These are phyloP conservation scores for Colletotrichum paranaense DNA, from an alignment of 2,329 filamentous ascomycete species.

Conservation along the genomic window DNA sequence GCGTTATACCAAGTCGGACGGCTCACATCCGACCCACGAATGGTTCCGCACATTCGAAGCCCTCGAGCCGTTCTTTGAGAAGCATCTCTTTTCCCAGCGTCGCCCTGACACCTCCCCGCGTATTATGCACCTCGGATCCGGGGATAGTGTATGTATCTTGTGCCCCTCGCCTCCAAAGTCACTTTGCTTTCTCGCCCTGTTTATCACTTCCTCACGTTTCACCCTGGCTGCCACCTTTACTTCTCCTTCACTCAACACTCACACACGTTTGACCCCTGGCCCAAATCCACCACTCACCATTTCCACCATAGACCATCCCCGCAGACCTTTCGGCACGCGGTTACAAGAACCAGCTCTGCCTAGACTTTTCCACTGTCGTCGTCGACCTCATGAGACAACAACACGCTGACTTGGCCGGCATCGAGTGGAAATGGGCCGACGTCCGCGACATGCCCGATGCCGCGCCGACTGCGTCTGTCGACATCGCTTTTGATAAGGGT, in stretches of 20 bases:
- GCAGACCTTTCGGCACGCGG: constrained; percentile 57
- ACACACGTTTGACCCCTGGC: not conserved
- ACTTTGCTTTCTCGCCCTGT: not conserved
- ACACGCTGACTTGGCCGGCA: constrained; percentile 50
- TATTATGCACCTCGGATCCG: constrained; percentile 68
- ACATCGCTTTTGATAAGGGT: constrained; percentile 68
- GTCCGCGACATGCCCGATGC: constrained; percentile 58
- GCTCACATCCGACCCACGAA: constrained; percentile 57
- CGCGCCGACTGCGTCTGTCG: constrained; percentile 54
- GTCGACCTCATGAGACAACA: constrained; percentile 62
- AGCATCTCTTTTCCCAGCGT: constrained; percentile 50
- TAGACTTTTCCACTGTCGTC: constrained; percentile 67
- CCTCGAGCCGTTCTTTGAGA: constrained; percentile 59
- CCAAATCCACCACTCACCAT: not conserved
- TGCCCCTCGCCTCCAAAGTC: not conserved
- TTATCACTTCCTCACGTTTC: not conserved
- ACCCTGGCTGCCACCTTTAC: not conserved
- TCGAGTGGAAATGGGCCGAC: constrained; percentile 63
- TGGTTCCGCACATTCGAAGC: constrained; percentile 64
- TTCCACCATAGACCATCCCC: constrained; percentile 58
- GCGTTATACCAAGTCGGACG: constrained; percentile 54
- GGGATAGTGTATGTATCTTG: constrained; percentile 61
- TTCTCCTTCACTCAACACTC: not conserved
- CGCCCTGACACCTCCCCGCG: constrained; percentile 44
- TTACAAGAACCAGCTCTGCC: constrained; percentile 63